Conservation (phyloP, 176 grass and related monocot genomes). For the Carex littledalei region DNA sequence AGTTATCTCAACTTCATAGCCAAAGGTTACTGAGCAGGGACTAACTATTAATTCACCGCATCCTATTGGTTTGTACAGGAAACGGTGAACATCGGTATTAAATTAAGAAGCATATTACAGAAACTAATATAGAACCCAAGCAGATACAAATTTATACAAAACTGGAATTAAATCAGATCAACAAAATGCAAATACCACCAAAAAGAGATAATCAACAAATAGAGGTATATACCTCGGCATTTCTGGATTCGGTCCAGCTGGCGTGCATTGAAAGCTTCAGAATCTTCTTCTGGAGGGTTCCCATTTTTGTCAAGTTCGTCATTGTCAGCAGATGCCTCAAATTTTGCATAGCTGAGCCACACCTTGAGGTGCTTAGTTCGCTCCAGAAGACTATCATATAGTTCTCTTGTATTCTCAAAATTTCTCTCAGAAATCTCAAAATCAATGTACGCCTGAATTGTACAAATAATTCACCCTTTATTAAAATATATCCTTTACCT, state of each 20-base stretch:
- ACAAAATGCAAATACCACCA: slow-evolving; percentile 9
- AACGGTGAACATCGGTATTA: neutral
- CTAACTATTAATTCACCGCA: neutral
- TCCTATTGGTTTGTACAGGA: neutral
- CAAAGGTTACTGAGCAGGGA: neutral
- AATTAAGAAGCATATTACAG: neutral
- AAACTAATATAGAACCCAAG: neutral
- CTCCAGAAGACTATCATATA: slow-evolving; percentile 82
- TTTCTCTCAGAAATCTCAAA: slow-evolving; percentile 82
- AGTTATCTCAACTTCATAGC: neutral
- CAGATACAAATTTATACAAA: neutral
- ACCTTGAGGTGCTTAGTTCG: slow-evolving; percentile 87
- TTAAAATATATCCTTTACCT: slow-evolving; percentile 30
- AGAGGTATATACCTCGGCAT: slow-evolving; percentile 46
- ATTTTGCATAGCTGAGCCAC: slow-evolving; percentile 88
- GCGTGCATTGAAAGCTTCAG: slow-evolving; percentile 14
- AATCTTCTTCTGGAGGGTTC: slow-evolving; percentile 25
- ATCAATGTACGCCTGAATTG: slow-evolving; percentile 63
- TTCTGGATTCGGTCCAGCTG: slow-evolving; percentile 34
- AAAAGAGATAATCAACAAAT: slow-evolving; percentile 1
- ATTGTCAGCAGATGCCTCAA: slow-evolving; percentile 61
- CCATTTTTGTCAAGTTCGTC: slow-evolving; percentile 27
- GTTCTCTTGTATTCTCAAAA: slow-evolving; percentile 54
- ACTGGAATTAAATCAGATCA: neutral
- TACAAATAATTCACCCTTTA: neutral